Percentiles rank a stretch among this genome's conserved stretches.
Conservation (phyloP, 2,329 filamentous ascomycete species). For the Diaporthe sp. region DNA sequence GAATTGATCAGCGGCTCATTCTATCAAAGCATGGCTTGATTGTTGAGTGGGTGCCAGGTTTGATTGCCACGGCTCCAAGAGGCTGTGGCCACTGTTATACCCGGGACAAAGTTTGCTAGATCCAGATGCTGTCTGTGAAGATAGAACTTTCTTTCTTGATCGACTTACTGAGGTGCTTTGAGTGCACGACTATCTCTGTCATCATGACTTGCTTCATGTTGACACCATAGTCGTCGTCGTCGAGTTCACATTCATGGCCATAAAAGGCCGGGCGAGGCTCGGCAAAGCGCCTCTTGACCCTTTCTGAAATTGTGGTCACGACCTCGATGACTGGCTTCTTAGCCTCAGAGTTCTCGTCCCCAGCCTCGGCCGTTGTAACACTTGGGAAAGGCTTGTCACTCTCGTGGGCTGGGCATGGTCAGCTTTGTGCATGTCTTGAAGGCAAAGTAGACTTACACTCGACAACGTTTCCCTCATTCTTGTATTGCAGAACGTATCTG, state of each 20-base stretch:
- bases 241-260: conserved; percentile 35
- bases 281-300: conserved; percentile 37
- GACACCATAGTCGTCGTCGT: conserved; percentile 38
- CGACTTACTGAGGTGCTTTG: conserved; percentile 51
- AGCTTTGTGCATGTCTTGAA: conserved; percentile 34
- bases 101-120: background rate
- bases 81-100: background rate
- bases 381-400: conserved; percentile 53
- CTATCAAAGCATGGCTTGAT: background rate
- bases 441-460: conserved; percentile 49
- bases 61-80: background rate
- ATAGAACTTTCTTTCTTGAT: background rate
- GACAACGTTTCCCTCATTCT: conserved; percentile 50
- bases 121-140: background rate
- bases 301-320: conserved; percentile 53
- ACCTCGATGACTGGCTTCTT: conserved; percentile 58
- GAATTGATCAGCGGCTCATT: background rate
- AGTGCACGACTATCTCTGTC: conserved; percentile 59
- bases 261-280: conserved; percentile 28
- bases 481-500: conserved; percentile 57
- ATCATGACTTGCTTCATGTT: conserved; percentile 47
- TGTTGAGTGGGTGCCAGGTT: background rate
- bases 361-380: conserved; percentile 47
- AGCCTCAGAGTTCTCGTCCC: conserved; percentile 42
- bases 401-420: conserved; percentile 50